Conservation (phyloP, 805 yeast genomes). For the Kuraishia molischiana region DNA sequence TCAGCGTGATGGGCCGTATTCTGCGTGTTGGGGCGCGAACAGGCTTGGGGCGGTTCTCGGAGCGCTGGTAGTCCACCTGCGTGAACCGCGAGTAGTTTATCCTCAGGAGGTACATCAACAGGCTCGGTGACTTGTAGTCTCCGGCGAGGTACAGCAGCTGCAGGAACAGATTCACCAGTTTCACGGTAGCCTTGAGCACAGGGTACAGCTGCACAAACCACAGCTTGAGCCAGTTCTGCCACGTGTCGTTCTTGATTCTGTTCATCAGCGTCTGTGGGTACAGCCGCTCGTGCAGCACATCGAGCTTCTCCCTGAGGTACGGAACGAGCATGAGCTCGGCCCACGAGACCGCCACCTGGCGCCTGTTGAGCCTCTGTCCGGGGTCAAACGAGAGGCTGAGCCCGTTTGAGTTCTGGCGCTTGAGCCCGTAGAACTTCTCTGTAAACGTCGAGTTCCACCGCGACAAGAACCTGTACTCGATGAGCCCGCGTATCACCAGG, state of each 20-base stretch:
- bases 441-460: constrained; percentile 82
- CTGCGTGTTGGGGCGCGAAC: constrained; percentile 11
- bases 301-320: constrained; percentile 61
- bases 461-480: constrained; percentile 64
- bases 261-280: constrained; percentile 49
- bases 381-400: constrained; percentile 27
- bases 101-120: constrained; percentile 50
- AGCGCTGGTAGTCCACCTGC: constrained; percentile 35
- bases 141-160: constrained; percentile 64
- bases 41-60: constrained; percentile 14
- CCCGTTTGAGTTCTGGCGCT: constrained; percentile 34
- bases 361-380: constrained; percentile 37
- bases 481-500: constrained; percentile 42
- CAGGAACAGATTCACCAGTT: constrained; percentile 42
- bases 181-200: constrained; percentile 31
- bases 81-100: constrained; percentile 59
- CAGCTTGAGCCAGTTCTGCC: constrained; percentile 16
- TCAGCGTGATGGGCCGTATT: constrained; percentile 29
- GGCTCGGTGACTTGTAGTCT: constrained; percentile 47
- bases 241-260: constrained; percentile 24
- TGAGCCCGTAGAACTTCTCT: constrained; percentile 87
- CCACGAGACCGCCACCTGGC: constrained; percentile 47
- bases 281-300: constrained; percentile 50
- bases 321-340: constrained; percentile 56
- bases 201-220: constrained; percentile 59